These are phyloP conservation scores for Pichia membranifaciens DNA, from an alignment of 805 yeast genomes.

Conservation along the genomic window DNA sequence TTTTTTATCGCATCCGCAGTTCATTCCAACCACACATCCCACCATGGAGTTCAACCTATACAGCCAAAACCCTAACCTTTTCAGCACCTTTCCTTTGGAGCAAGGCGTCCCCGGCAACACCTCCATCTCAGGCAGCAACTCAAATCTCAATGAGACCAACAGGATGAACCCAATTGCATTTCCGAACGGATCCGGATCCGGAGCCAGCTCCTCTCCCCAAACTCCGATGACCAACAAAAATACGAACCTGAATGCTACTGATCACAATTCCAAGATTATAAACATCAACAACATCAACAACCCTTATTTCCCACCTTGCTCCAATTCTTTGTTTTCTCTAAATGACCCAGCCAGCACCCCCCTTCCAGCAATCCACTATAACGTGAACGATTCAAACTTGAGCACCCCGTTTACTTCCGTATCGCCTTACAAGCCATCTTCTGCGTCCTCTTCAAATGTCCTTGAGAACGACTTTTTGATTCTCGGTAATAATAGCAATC, in stretches of 20 bases:
- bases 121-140: no score
- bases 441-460: no score
- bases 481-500: background rate
- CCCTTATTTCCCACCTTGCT: background rate
- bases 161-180: no score
- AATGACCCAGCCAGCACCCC: background rate
- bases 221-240: background rate
- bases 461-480: no score
- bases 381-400: background rate
- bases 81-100: no score
- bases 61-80: no score
- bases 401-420: background rate
- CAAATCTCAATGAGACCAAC: no score
- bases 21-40: no score
- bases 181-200: background rate
- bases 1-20: no score
- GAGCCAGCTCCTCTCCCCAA: background rate
- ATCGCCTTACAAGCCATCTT: no score
- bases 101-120: no score
- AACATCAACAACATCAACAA: background rate
- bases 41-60: no score
- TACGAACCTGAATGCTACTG: background rate
- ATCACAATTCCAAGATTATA: background rate
- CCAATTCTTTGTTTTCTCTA: background rate
- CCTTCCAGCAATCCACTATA: background rate